Base-by-base conservation (phyloP, 495 filamentous ascomycete species). In the Tuber calosporum region DNA sequence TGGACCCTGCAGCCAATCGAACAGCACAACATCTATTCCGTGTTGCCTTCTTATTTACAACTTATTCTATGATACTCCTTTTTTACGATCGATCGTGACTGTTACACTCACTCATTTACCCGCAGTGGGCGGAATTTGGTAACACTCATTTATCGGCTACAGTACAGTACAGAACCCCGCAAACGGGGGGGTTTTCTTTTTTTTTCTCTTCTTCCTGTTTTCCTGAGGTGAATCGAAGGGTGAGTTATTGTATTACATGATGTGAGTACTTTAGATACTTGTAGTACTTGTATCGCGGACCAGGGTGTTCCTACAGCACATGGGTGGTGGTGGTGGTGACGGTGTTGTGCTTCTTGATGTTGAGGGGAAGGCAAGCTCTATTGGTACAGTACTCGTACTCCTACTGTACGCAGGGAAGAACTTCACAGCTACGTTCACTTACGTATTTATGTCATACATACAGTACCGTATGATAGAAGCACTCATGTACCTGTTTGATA, bases 81-180 rank as follows among this genome's bases (percentile, higher is more conserved):
- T 62, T 30, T 30, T n/a, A 62, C 53, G 53, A 62, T 62, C 53
- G 53, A 62, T 62, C n/a, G 30, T 62, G n/a, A 62, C 53, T 62
- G 53, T 30, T 62, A 17, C 11, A 30, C 53, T 1, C 53, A 62
- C 2, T n/a, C 53, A 62, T 62, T 62, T 62, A 62, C 17, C 53
- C 53, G 53, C n/a, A n/a, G n/a, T n/a, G 53, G n/a, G 3, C 3
- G 53, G 53, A 62, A 62, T 26, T 30, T 11, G n/a, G 53, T 62
- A 62, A 62, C 26, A 26, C 26, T 30, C 53, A n/a, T 62, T 13
- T n/a, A 15, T 62, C 3, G 48, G 11, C 48, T 8, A 26, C 48
- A 58, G 7, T 40, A 40, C 45, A 6, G 5, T 45, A 22, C 43
- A 22, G 4, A 19, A 19, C 43, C 43, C 22, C 53, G n/a, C 26